Conservation (phyloP, 805 yeast species). For the Lipomyces oligophaga region DNA sequence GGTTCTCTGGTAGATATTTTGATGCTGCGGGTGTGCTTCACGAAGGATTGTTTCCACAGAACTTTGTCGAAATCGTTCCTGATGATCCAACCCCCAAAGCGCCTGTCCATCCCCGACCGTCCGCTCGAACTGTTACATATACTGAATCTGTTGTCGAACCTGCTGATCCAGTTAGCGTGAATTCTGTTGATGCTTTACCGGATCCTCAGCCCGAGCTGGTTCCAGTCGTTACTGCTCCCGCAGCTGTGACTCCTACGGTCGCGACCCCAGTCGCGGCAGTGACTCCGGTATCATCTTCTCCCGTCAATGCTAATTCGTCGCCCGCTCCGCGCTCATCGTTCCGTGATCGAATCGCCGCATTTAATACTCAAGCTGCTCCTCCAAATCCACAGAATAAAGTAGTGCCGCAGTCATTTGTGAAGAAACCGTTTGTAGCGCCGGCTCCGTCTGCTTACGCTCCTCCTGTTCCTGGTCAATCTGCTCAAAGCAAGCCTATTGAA, state of each 20-base stretch:
- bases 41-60: constrained; percentile 82
- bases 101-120: constrained; percentile 22
- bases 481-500: constrained; percentile 1
- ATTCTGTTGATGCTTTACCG: not conserved
- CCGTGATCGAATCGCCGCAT: constrained; percentile 49
- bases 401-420: constrained; percentile 48
- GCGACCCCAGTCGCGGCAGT: not conserved
- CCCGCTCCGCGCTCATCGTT: constrained; percentile 35
- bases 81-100: constrained; percentile 24
- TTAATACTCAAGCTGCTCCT: constrained; percentile 43
- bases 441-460: constrained; percentile 43
- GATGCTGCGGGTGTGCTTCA: constrained; percentile 44
- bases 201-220: not conserved
- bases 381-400: constrained; percentile 43
- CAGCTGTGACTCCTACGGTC: not conserved
- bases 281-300: not conserved
- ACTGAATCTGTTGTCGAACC: not conserved
- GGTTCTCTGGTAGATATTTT: constrained; percentile 71
- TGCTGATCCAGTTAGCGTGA: not conserved
- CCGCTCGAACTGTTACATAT: not conserved
- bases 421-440: constrained; percentile 55
- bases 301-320: not conserved
- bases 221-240: not conserved
- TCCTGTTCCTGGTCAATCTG: constrained; percentile 13
- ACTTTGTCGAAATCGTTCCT: constrained; percentile 56